These are phyloP conservation scores for Hypoxylon sp. DNA, from an alignment of 2,329 filamentous ascomycete genomes.

Conservation along the genomic window DNA sequence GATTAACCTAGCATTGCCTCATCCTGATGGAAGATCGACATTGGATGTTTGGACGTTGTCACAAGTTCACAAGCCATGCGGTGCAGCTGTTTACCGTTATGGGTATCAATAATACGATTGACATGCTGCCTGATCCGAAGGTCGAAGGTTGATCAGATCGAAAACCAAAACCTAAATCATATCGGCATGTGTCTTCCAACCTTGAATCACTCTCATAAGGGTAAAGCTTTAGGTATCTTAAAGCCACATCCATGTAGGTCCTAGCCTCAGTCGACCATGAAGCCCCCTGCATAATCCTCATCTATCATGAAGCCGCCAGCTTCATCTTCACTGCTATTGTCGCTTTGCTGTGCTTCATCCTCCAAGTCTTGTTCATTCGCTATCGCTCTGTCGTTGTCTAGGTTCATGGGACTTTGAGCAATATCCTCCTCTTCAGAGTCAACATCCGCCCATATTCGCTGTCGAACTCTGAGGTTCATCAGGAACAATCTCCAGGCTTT, in stretches of 20 bases:
- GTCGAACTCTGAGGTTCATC: conserved; percentile 80
- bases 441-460: conserved; percentile 75
- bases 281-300: conserved; percentile 57
- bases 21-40: conserved; percentile 21
- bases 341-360: conserved; percentile 51
- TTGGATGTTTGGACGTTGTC: background rate
- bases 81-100: conserved; percentile 1
- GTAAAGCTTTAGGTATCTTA: no score
- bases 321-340: conserved; percentile 54
- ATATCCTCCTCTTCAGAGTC: conserved; percentile 62
- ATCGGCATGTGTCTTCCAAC: background rate
- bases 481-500: conserved; percentile 82
- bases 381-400: conserved; percentile 54
- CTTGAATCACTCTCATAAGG: background rate
- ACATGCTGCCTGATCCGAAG: background rate
- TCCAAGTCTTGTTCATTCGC: conserved; percentile 39
- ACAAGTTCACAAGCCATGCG: background rate
- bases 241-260: background rate
- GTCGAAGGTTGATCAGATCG: background rate
- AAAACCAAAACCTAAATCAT: conserved; percentile 1
- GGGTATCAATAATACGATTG: background rate
- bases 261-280: conserved; percentile 55
- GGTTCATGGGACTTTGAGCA: conserved; percentile 49
- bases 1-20: conserved; percentile 13
- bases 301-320: conserved; percentile 60